Conservation (phyloP, 345 rosid genomes). For the Pistacia vera region DNA sequence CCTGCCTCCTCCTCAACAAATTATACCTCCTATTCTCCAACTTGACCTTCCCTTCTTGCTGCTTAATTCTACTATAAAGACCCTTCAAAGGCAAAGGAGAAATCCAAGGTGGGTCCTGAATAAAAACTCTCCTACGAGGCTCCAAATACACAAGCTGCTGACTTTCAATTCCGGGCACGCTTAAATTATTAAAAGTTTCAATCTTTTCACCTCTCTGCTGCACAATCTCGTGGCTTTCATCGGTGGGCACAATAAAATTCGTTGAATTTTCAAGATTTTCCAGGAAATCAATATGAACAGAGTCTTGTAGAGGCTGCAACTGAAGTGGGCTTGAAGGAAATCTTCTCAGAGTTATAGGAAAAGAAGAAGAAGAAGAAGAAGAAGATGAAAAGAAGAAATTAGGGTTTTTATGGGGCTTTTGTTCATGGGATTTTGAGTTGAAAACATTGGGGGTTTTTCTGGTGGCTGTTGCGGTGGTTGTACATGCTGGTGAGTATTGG, state of each 20-base stretch:
- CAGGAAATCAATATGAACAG: slow-evolving; percentile 37
- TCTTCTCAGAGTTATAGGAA: slow-evolving; percentile 39
- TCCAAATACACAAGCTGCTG: slow-evolving; percentile 27
- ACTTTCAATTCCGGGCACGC: slow-evolving; percentile 26
- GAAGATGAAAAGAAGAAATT: slow-evolving; percentile 32
- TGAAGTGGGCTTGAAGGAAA: slow-evolving; percentile 30
- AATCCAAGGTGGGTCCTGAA: slow-evolving; percentile 85
- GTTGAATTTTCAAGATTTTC: slow-evolving; percentile 44
- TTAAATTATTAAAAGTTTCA: slow-evolving; percentile 26
- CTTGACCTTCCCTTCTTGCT: slow-evolving; percentile 29
- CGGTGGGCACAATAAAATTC: slow-evolving; percentile 30
- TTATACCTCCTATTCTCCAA: slow-evolving; percentile 61
- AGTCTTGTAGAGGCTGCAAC: slow-evolving; percentile 33
- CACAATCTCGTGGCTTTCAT: slow-evolving; percentile 20
- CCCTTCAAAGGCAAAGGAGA: slow-evolving; percentile 69
- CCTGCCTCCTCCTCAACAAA: slow-evolving; percentile 70
- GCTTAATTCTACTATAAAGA: slow-evolving; percentile 46
- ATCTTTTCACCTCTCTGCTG: slow-evolving; percentile 38
- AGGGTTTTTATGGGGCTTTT: slow-evolving; percentile 45
- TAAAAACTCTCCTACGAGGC: slow-evolving; percentile 42
- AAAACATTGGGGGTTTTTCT: slow-evolving; percentile 5
- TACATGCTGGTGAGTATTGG: slow-evolving; percentile 34
- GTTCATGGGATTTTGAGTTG: slow-evolving; percentile 11
- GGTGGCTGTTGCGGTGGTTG: slow-evolving; percentile 22
- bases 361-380: slow-evolving; percentile 23